Percentiles rank a stretch among this genome's conserved stretches.
phyloP scores from a whole-genome alignment of 1,139 yeast species.

The Citeromyces hawaiiensis region DNA sequence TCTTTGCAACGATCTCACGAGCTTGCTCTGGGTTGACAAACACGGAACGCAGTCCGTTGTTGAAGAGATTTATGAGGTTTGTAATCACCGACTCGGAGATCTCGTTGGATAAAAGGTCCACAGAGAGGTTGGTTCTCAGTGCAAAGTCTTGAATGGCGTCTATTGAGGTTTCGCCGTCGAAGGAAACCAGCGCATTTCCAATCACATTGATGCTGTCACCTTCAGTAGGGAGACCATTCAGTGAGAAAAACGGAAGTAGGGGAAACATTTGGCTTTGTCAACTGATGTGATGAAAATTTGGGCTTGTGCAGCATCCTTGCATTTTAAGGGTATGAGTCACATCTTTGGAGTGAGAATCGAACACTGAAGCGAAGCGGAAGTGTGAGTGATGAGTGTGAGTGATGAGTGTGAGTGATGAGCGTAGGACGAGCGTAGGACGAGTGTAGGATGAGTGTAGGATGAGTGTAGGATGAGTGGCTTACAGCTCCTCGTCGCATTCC shows the following conservation, averaged over 20 bases:
- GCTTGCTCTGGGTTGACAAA: conserved; percentile 20
- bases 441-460: too few species aligned
- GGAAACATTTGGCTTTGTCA: conserved; percentile 18
- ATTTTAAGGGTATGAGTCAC: not conserved
- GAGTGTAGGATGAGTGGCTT: too few species aligned
- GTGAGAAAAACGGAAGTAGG: conserved; percentile 23
- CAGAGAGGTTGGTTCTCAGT: conserved; percentile 10
- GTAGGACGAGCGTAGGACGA: too few species aligned
- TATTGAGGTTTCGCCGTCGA: conserved; percentile 10
- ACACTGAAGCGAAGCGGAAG: not conserved
- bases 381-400: too few species aligned
- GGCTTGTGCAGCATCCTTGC: conserved; percentile 1
- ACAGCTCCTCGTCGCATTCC: too few species aligned
- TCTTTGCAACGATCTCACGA: conserved; percentile 21
- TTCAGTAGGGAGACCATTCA: conserved; percentile 8
- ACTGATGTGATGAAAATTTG: not conserved
- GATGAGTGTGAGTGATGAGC: too few species aligned
- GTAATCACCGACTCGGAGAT: conserved; percentile 27
- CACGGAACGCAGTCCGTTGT: conserved; percentile 42
- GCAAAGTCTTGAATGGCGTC: conserved; percentile 8
- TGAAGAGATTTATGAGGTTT: conserved; percentile 39
- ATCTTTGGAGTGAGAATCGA: not conserved
- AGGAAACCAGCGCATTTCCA: conserved; percentile 26
- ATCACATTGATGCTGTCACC: conserved; percentile 20
- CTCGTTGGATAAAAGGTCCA: conserved; percentile 25